phyloP scores from a whole-genome alignment of 345 rosid species.

The Bruguiera parviflora region DNA sequence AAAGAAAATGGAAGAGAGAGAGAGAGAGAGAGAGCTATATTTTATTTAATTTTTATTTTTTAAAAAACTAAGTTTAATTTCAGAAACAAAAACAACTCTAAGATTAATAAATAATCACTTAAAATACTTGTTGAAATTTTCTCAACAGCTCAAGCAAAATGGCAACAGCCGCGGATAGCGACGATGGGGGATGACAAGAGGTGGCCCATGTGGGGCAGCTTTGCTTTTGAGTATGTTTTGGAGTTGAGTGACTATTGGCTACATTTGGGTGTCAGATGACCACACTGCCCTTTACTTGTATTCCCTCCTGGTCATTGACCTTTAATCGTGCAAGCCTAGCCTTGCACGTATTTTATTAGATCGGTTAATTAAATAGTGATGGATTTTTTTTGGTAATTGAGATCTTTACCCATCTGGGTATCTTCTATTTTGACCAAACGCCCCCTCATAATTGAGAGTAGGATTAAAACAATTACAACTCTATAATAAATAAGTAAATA shows the following conservation, averaged over 20 bases:
- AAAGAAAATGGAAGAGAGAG: background rate
- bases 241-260: constrained; percentile 51
- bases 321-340: background rate
- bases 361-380: background rate
- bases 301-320: constrained; percentile 18
- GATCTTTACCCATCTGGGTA: background rate
- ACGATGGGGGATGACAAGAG: constrained; percentile 50
- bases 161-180: constrained; percentile 53
- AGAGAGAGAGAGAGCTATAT: background rate
- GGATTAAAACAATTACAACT: background rate
- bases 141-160: constrained; percentile 11
- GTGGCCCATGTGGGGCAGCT: constrained; percentile 42
- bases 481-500: background rate
- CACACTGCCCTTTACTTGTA: constrained; percentile 31
- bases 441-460: constrained; percentile 8
- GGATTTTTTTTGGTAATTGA: background rate
- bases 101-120: background rate
- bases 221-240: constrained; percentile 38
- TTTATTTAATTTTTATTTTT: no score
- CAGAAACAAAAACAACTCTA: background rate
- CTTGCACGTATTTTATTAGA: background rate
- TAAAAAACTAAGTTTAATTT: background rate
- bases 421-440: background rate
- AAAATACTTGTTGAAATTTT: constrained; percentile 8
- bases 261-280: constrained; percentile 21